Conservation (phyloP, 2,329 filamentous ascomycete species). For the Didymella lethalis region DNA sequence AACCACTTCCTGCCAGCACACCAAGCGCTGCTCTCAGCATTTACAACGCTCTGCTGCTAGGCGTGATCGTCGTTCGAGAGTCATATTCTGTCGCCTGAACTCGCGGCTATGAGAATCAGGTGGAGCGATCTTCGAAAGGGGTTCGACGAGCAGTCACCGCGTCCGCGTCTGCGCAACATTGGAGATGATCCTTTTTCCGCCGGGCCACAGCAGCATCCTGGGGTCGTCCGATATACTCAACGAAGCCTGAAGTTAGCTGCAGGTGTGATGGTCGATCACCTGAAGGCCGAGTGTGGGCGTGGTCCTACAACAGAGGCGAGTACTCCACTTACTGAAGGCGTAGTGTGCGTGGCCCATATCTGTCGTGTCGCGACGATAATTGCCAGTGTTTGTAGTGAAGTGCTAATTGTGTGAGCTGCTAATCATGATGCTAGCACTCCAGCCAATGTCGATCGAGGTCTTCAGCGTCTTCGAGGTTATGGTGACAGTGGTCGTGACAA, state of each 20-base stretch:
- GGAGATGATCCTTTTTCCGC: background rate
- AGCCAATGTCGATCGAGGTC: background rate
- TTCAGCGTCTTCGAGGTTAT: background rate
- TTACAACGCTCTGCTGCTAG: background rate
- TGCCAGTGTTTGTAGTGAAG: background rate
- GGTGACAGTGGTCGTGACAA: background rate
- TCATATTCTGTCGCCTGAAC: background rate
- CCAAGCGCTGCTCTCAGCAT: background rate
- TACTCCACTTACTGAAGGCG: background rate
- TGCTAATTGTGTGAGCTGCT: background rate
- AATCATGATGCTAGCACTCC: background rate
- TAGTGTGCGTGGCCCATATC: background rate
- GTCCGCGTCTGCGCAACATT: background rate
- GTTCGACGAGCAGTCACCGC: background rate
- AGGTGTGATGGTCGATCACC: background rate
- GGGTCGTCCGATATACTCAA: background rate
- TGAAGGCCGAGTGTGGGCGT: background rate
- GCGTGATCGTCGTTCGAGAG: background rate
- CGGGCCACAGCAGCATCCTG: background rate
- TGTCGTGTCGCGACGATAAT: background rate
- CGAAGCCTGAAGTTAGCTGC: background rate
- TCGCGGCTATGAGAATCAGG: background rate
- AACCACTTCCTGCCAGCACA: background rate
- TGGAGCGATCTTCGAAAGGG: background rate
- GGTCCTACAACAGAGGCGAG: background rate